Evolutionary conservation across 192 early-diverging fungal species (phyloP).

Genomic region (Lobosporangium transversale): DNA sequence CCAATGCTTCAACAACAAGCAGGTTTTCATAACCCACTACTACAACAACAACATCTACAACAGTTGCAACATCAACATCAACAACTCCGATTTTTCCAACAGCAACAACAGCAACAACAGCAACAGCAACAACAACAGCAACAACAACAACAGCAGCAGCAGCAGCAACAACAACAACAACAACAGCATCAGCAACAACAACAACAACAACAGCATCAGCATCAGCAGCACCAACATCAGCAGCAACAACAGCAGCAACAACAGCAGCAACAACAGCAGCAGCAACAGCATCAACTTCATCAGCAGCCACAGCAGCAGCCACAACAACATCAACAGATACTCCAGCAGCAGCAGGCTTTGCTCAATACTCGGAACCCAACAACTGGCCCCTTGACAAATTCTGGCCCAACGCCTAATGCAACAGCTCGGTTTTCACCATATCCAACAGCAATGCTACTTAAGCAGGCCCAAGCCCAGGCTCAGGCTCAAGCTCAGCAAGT

Average conservation of each 20-base stretch:
- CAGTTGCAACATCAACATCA: conserved; percentile 27
- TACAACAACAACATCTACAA: conserved; percentile 28
- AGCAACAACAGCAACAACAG: conserved; percentile 37
- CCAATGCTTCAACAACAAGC: conserved; percentile 35
- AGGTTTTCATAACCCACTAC: conserved; percentile 10
- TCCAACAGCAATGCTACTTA: conserved; percentile 42
- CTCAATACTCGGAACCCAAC: conserved; percentile 11
- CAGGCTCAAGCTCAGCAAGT: conserved; percentile 11
- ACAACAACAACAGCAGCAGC: conserved; percentile 37
- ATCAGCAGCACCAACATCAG: conserved; percentile 20
- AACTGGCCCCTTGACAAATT: conserved; percentile 12
- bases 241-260: conserved; percentile 19
- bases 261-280: conserved; percentile 20
- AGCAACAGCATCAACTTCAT: conserved; percentile 10
- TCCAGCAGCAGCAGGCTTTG: conserved; percentile 18
- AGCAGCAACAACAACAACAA: conserved; percentile 39
- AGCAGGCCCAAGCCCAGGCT: conserved; percentile 23
- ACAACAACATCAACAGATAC: conserved; percentile 30
- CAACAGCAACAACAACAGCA: conserved; percentile 38
- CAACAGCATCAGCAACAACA: too few relatives aligned
- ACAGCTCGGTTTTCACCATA: conserved; percentile 33
- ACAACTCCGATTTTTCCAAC: conserved; percentile 9
- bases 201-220: conserved; percentile 24
- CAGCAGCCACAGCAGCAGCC: conserved; percentile 25
- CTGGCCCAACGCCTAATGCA: conserved; percentile 21